Conservation (phyloP, 306 rosid species). For the Vigna angularis region DNA sequence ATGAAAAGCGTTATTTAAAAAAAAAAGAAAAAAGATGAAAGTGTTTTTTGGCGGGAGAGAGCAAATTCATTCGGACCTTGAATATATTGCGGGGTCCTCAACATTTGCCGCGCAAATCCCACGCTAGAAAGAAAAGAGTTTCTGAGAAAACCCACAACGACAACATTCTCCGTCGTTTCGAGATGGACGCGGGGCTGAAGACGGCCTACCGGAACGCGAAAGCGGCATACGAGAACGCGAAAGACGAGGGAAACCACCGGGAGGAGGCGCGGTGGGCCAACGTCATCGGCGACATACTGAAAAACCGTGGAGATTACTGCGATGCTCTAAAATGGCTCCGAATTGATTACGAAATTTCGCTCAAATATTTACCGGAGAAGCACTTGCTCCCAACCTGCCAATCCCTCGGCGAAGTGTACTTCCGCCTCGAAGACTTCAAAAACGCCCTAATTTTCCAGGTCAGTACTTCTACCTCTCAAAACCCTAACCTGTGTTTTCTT, state of each 20-base stretch:
- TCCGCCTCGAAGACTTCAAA: conserved; percentile 69
- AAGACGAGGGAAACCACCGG: conserved; percentile 69
- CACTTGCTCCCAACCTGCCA: conserved; percentile 85
- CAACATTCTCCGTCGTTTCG: conserved; percentile 34
- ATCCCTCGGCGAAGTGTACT: conserved; percentile 90
- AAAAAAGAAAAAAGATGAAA: no score
- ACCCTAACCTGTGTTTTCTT: background rate
- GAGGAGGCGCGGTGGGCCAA: conserved; percentile 98
- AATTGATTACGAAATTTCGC: conserved; percentile 71
- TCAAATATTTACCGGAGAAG: conserved; percentile 58
- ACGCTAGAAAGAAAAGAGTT: conserved; percentile 4
- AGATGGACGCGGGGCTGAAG: conserved; percentile 60
- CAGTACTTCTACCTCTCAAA: background rate
- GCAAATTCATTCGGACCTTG: conserved; percentile 23
- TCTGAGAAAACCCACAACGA: conserved; percentile 9
- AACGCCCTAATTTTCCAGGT: conserved; percentile 85
- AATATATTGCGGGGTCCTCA: conserved; percentile 10
- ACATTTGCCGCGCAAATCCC: conserved; percentile 16
- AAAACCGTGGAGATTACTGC: conserved; percentile 79
- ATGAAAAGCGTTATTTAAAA: no score
- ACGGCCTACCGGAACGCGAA: conserved; percentile 51
- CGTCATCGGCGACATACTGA: conserved; percentile 69
- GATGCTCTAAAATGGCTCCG: conserved; percentile 86
- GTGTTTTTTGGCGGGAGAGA: conserved; percentile 50
- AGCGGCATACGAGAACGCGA: conserved; percentile 66